Conservation (phyloP, 371 early-diverging fungal species). For the Batkoa obscura region DNA sequence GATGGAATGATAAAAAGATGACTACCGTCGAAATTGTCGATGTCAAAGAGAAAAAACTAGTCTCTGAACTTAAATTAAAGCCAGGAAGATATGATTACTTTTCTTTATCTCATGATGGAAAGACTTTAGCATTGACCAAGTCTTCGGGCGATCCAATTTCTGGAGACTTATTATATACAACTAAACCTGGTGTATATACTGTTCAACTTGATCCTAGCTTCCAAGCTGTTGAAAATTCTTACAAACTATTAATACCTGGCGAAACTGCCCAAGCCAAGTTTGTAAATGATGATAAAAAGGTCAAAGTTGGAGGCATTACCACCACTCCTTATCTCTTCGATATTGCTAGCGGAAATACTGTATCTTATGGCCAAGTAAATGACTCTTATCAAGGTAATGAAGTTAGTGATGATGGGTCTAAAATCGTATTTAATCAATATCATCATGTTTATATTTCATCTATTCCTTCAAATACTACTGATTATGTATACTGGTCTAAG, state of each 20-base stretch:
- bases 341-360: background rate
- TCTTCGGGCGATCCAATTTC: background rate
- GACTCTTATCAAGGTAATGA: background rate
- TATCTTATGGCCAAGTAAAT: background rate
- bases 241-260: background rate
- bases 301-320: background rate
- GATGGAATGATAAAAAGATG: background rate
- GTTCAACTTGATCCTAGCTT: background rate
- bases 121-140: background rate
- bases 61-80: background rate
- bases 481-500: background rate
- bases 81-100: background rate
- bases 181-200: background rate
- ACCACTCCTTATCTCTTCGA: background rate
- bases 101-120: background rate
- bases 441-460: background rate
- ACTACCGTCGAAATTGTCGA: background rate
- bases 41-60: background rate
- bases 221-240: background rate
- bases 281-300: background rate
- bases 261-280: background rate
- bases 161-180: background rate
- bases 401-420: background rate
- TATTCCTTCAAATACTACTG: background rate
- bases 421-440: background rate